Conservation (phyloP, 2,329 filamentous ascomycete genomes). For the Epichloe bromicola region DNA sequence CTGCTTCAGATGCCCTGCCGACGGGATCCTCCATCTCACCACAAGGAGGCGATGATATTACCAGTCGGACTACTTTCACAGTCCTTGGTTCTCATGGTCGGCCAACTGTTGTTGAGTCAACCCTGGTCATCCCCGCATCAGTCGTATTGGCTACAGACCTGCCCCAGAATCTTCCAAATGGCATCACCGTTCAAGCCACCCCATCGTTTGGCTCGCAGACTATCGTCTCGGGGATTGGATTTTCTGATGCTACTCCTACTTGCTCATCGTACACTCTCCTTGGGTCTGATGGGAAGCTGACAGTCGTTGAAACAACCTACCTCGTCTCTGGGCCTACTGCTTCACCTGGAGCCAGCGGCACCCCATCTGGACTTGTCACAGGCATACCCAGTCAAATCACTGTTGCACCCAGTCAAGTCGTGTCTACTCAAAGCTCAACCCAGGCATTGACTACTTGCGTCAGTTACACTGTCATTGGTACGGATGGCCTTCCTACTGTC, state of each 20-base stretch:
- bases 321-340: constrained; percentile 10
- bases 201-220: constrained; percentile 2
- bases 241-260: constrained; percentile 10
- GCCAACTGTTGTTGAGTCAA: constrained; percentile 22
- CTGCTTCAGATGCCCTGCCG: constrained; percentile 2
- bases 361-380: constrained; percentile 12
- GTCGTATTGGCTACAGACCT: constrained; percentile 5
- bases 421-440: background rate
- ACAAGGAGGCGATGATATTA: constrained; percentile 5
- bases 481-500: constrained; percentile 17
- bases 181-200: constrained; percentile 3
- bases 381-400: constrained; percentile 12
- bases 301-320: constrained; percentile 16
- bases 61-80: constrained; percentile 13
- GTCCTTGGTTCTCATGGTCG: constrained; percentile 20
- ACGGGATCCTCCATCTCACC: background rate
- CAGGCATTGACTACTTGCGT: constrained; percentile 17
- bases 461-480: constrained; percentile 17
- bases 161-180: constrained; percentile 6
- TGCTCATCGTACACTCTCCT: constrained; percentile 17
- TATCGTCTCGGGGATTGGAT: constrained; percentile 7
- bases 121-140: constrained; percentile 16
- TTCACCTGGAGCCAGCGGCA: constrained; percentile 3
- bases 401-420: constrained; percentile 1
- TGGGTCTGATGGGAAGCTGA: constrained; percentile 16